These are phyloP conservation scores for Trichosporon faecale DNA, from an alignment of 1,284 basidiomycete genomes.

Conservation along the genomic window DNA sequence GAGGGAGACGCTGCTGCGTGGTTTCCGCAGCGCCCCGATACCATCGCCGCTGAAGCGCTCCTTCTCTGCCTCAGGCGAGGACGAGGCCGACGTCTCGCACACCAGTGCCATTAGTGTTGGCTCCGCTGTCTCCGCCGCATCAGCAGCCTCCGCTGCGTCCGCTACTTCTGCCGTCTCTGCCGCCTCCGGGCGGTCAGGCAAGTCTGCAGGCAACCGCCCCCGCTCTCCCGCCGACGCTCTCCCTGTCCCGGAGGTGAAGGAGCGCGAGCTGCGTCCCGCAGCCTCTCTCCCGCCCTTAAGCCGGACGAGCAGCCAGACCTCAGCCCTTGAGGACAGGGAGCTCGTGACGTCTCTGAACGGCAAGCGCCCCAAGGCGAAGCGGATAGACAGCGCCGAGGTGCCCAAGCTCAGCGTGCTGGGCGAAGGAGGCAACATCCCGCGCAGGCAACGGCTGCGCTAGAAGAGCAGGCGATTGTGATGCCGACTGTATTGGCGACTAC, in stretches of 20 bases:
- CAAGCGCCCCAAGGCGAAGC: constrained; percentile 4
- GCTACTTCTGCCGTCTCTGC: neutral
- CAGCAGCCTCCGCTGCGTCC: neutral
- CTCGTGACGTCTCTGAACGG: constrained; percentile 4
- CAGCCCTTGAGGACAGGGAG: neutral
- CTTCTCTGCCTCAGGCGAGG: neutral
- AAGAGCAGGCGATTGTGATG: neutral
- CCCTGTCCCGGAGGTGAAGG: neutral
- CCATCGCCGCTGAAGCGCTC: neutral
- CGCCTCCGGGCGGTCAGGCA: neutral
- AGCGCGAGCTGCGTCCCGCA: neutral
- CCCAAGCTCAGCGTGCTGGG: constrained; percentile 25
- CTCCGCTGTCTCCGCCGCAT: neutral
- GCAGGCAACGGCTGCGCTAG: constrained; percentile 13
- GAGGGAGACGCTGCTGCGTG: constrained; percentile 34
- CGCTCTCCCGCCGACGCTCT: neutral
- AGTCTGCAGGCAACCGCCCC: neutral
- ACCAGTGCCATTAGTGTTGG: neutral
- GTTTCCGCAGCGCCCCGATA: neutral
- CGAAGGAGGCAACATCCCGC: constrained; percentile 30
- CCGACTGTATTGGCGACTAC: too few species aligned
- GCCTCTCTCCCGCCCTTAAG: neutral
- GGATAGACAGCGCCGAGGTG: constrained; percentile 13
- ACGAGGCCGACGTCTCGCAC: neutral
- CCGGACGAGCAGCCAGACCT: neutral